phyloP scores from a whole-genome alignment of 2,329 filamentous ascomycete species.

The Fusarium sp. region DNA sequence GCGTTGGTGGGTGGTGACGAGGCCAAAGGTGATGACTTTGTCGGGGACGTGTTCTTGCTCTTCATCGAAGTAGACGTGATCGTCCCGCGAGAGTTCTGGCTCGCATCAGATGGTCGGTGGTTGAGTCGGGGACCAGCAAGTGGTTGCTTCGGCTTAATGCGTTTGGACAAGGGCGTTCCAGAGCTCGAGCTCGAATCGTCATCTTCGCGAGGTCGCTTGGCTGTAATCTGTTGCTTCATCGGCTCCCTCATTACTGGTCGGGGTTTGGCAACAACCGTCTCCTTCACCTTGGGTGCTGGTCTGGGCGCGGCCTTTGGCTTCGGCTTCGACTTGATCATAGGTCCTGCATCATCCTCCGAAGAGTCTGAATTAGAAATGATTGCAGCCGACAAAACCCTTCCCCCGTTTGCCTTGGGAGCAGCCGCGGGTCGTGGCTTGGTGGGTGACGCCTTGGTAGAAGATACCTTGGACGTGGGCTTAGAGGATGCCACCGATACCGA shows the following conservation, averaged over 20 bases:
- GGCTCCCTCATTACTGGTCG: conserved; percentile 50
- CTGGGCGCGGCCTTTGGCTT: conserved; percentile 48
- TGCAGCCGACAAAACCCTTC: conserved; percentile 66
- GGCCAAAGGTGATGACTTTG: conserved; percentile 75
- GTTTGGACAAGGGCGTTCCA: conserved; percentile 69
- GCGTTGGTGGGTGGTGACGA: conserved; percentile 75
- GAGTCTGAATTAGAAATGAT: conserved; percentile 69
- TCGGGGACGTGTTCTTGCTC: conserved; percentile 68
- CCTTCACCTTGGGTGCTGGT: conserved; percentile 47
- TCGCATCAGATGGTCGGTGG: conserved; percentile 63
- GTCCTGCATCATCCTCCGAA: conserved; percentile 63
- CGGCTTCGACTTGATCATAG: conserved; percentile 53
- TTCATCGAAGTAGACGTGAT: conserved; percentile 58
- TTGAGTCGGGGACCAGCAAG: conserved; percentile 53
- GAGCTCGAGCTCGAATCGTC: conserved; percentile 72
- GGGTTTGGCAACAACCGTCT: conserved; percentile 51
- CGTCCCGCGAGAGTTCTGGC: conserved; percentile 60
- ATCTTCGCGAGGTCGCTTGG: conserved; percentile 67
- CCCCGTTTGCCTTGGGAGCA: conserved; percentile 55
- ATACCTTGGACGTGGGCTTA: conserved; percentile 58
- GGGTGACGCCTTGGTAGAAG: conserved; percentile 53
- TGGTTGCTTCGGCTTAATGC: conserved; percentile 65
- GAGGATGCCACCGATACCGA: conserved; percentile 49
- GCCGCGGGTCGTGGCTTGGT: conserved; percentile 57
- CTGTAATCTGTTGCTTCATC: conserved; percentile 51